phyloP scores from a whole-genome alignment of 2,329 filamentous ascomycete species.

The Neofusicoccum cordaticola region DNA sequence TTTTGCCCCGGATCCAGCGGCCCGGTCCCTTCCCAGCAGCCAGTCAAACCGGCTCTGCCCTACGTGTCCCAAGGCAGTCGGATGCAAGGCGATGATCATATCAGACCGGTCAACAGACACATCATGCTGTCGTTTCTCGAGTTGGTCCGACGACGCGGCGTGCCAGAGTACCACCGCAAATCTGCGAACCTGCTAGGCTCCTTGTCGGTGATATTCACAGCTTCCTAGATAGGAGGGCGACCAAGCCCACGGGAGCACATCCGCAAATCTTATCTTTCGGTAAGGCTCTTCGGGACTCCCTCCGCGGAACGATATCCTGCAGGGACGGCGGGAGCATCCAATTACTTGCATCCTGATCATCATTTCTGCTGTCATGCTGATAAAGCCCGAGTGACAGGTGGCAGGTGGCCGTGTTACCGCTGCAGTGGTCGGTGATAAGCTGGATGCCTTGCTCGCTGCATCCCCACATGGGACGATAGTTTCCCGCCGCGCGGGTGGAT shows the following conservation, averaged over 20 bases:
- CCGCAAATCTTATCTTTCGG: conserved; percentile 2
- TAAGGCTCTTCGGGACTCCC: background rate
- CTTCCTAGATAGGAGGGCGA: conserved; percentile 8
- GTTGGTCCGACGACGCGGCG: background rate
- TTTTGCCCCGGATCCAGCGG: conserved; percentile 1
- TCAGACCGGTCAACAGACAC: background rate
- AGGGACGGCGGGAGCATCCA: background rate
- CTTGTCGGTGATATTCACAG: conserved; percentile 8
- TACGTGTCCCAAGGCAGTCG: background rate
- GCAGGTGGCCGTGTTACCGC: background rate
- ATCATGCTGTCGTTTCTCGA: background rate
- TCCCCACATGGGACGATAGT: conserved; percentile 5
- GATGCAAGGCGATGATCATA: background rate
- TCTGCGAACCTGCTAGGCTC: background rate
- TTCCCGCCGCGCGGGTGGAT: background rate
- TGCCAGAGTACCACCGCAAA: background rate
- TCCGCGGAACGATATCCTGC: background rate
- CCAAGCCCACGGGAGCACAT: background rate
- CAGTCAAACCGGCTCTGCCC: background rate
- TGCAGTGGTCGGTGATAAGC: conserved; percentile 5
- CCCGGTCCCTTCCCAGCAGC: conserved; percentile 2
- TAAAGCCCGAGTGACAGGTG: background rate
- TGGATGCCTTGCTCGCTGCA: conserved; percentile 3
- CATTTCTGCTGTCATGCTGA: background rate
- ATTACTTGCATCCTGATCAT: conserved; percentile 5